phyloP scores from a whole-genome alignment of 2,329 filamentous ascomycete genomes.

The Botryotinia convoluta region DNA sequence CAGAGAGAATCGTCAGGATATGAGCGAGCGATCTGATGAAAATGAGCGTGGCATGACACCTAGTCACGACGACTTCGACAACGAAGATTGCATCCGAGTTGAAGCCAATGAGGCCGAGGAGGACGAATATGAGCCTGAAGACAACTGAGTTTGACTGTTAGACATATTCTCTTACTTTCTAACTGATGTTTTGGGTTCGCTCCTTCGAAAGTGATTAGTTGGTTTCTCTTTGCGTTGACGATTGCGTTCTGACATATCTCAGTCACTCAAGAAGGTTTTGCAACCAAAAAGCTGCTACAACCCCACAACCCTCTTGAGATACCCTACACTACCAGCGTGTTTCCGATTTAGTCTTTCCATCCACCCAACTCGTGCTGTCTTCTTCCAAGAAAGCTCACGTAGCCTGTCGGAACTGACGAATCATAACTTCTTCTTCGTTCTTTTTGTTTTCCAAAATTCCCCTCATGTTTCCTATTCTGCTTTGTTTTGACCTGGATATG shows the following conservation, averaged over 20 bases:
- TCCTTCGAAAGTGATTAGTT: neutral
- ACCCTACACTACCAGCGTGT: too few species aligned
- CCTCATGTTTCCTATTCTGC: neutral
- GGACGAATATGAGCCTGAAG: neutral
- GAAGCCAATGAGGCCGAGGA: neutral
- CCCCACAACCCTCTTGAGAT: neutral
- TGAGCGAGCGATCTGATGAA: neutral
- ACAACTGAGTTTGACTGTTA: neutral
- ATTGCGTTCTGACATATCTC: too few species aligned
- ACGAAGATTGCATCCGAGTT: neutral
- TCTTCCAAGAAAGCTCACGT: neutral
- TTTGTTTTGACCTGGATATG: slow-evolving; percentile 2
- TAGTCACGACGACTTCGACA: neutral
- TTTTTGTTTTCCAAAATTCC: neutral
- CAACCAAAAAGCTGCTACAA: neutral
- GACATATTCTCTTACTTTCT: neutral
- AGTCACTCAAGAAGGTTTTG: neutral
- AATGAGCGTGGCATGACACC: neutral
- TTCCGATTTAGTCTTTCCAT: neutral
- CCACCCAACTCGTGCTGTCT: neutral
- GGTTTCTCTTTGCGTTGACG: neutral
- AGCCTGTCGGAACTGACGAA: neutral
- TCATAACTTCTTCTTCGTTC: neutral
- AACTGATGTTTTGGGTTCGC: neutral
- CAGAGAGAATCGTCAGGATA: neutral